These are phyloP conservation scores for Jamesozyma spencerorum DNA, from an alignment of 805 yeast species.

Conservation along the genomic window DNA sequence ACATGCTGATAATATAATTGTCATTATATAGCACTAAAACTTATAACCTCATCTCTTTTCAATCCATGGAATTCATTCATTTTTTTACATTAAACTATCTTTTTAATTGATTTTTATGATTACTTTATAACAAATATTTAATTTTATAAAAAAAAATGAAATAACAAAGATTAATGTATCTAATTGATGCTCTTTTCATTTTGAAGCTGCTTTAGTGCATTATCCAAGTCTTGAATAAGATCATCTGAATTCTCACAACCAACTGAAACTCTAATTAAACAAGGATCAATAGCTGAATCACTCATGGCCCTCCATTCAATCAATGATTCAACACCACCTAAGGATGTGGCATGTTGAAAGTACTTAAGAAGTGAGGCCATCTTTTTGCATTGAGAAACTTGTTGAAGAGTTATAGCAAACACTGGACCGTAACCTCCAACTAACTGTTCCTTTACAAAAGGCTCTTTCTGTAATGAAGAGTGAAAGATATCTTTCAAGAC, in stretches of 20 bases:
- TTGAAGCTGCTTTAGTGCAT: constrained; percentile 36
- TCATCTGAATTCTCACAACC: constrained; percentile 75
- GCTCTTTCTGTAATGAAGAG: constrained; percentile 22
- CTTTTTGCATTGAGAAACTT: no score
- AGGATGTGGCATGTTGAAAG: constrained; percentile 84
- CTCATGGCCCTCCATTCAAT: constrained; percentile 83
- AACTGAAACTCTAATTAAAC: constrained; percentile 60
- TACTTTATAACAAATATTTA: no score
- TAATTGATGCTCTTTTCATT: background rate
- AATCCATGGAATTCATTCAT: no score
- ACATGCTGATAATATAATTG: no score
- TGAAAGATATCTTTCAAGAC: no score
- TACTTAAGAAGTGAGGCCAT: constrained; percentile 41
- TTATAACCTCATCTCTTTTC: background rate
- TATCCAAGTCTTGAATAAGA: constrained; percentile 58
- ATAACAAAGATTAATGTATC: background rate
- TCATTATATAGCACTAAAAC: background rate
- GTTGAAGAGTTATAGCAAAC: no score
- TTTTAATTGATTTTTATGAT: no score
- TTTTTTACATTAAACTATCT: no score
- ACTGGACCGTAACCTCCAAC: no score
- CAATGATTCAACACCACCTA: constrained; percentile 88
- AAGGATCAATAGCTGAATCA: constrained; percentile 45
- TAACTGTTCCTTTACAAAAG: no score
- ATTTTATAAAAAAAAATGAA: background rate